Conservation (phyloP, 164 flowering plant genomes). For the Magnolia officinalis region DNA sequence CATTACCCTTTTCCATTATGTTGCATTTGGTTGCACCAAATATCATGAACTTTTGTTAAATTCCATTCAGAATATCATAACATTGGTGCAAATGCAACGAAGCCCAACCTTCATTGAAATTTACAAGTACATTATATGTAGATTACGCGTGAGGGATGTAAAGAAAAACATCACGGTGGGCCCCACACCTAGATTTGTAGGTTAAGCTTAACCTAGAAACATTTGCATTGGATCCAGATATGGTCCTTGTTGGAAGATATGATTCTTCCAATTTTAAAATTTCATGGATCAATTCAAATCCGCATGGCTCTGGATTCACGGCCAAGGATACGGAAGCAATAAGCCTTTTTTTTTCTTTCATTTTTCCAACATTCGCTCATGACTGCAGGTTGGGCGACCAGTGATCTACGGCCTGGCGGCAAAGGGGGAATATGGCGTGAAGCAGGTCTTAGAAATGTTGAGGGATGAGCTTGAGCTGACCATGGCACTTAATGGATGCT, state of each 20-base stretch:
- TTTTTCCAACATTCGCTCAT: not conserved
- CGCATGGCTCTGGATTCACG: not conserved
- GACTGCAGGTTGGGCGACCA: constrained; percentile 61
- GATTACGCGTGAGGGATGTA: too few species aligned
- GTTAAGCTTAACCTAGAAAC: too few species aligned
- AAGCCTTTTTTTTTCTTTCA: not conserved
- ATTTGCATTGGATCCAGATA: not conserved
- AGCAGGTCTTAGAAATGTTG: constrained; percentile 53
- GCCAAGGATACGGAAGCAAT: not conserved
- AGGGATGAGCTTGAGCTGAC: constrained; percentile 67
- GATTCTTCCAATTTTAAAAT: not conserved
- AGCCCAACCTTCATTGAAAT: too few species aligned
- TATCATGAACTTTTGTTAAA: too few species aligned
- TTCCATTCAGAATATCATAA: too few species aligned
- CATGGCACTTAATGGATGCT: constrained; percentile 73
- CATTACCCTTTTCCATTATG: too few species aligned
- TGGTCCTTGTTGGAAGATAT: too few species aligned
- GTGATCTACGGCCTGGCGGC: constrained; percentile 58
- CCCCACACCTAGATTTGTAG: too few species aligned
- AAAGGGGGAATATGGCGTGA: constrained; percentile 46
- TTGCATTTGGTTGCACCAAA: too few species aligned
- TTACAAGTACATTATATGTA: too few species aligned
- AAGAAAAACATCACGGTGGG: too few species aligned
- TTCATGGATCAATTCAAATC: not conserved
- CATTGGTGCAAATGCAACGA: too few species aligned